Base-by-base conservation (phyloP, 129 eudicot species). In the Tanacetum coccineum region DNA sequence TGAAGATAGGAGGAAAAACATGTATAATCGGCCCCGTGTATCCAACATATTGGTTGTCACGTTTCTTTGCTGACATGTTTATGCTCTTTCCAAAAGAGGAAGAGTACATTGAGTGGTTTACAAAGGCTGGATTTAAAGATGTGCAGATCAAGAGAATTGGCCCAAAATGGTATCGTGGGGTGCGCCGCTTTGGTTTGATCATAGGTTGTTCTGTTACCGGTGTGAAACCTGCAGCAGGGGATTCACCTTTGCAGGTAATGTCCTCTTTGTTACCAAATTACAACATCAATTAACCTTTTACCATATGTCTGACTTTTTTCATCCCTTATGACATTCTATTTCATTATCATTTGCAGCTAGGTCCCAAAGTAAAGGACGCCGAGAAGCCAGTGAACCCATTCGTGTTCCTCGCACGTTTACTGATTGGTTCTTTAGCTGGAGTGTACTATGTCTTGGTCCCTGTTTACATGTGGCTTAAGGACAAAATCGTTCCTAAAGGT, bases 311-410 rank as follows among this genome's bases (percentile, higher is more conserved):
- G n/a, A n/a, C n/a, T 64, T 65, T 22, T 47, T n/a, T 47, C 9
- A 25, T 67, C 30, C 32, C 8, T 51, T 52, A 52, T 59, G 21
- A 10, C 39, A 18, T 17, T 70, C 13, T 46, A 22, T 60, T 25
- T 26, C 7, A 11, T 76, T n/a, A 54, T n/a, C 26, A 49, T 55
- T 22, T 65, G 59, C 78, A 81, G 85, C 74, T 81, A 6, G 95
- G 95, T 40, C 99, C 99, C 0, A 94, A 89, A 74, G 85, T 40
- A 18, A 95, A 94, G 75, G 97, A 94, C 32, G 83, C 82, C 21
- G 46, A 74, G 47, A 51, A 94, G 71, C 93, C 93, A 9, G 85
- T 79, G 74, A 86, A 87, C 63, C 96, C 93, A 2, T 64, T 76
- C 3, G 90, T 85, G 74, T 94, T 94, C 72, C 47, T 89, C 0